Evolutionary conservation across 78 protist genomes (phyloP).

Genomic region (Dictyostelium purpureum): DNA sequence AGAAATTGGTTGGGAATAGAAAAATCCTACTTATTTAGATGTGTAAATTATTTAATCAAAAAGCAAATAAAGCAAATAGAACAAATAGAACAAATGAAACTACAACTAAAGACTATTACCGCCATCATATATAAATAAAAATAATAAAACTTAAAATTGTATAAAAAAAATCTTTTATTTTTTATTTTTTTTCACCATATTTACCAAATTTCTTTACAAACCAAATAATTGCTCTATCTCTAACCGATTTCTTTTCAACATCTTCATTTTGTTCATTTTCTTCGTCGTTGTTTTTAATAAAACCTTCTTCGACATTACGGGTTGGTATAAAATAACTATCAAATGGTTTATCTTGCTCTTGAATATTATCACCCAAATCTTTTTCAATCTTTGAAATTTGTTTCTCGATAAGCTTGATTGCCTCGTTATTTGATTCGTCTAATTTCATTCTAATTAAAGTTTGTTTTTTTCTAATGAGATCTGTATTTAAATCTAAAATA

Average conservation of each 20-base stretch:
- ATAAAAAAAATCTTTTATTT: neutral
- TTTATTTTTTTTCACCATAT: neutral
- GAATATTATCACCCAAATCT: neutral
- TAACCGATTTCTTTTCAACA: neutral
- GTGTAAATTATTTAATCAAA: too few species aligned
- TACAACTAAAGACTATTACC: too few species aligned
- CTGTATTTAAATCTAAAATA: neutral
- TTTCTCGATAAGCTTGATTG: neutral
- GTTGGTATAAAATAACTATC: neutral
- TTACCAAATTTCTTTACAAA: neutral
- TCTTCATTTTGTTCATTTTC: neutral
- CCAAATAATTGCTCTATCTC: neutral
- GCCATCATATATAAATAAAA: too few species aligned
- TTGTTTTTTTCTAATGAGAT: neutral
- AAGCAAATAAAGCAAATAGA: too few species aligned
- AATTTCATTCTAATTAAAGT: neutral
- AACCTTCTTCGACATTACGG: neutral
- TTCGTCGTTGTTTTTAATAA: neutral
- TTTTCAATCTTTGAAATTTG: neutral
- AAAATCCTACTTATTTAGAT: too few species aligned
- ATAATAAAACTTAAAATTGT: too few species aligned
- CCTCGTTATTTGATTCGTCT: neutral
- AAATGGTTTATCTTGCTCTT: neutral
- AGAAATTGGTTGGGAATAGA: constrained; percentile 67
- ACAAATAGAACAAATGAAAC: too few species aligned